These are phyloP conservation scores for Kingdonia uniflora DNA, from an alignment of 164 flowering plant genomes.

Conservation along the genomic window DNA sequence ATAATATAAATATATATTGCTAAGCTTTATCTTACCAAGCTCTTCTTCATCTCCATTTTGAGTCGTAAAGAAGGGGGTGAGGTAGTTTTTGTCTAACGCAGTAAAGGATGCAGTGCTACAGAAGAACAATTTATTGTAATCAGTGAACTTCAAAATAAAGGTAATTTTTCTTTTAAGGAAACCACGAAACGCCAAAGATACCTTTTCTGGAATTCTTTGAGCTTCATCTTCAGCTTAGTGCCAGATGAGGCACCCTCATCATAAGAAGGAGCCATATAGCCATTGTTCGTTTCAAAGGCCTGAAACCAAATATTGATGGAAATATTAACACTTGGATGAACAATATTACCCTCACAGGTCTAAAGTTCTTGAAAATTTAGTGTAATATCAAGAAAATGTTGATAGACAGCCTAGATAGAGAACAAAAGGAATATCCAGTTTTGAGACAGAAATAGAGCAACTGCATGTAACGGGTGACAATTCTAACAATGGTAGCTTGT, in stretches of 20 bases:
- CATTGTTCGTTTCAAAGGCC: constrained; percentile 51
- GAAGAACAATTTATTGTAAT: not conserved
- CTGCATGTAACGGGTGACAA: no score
- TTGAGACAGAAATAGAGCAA: no score
- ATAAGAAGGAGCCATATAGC: constrained; percentile 63
- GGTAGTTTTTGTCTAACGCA: constrained; percentile 79
- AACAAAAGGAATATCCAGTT: no score
- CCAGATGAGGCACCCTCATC: constrained; percentile 74
- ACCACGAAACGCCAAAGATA: constrained; percentile 13
- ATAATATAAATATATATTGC: not conserved
- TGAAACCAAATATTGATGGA: constrained; percentile 18
- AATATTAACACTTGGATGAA: constrained; percentile 1
- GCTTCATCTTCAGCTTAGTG: constrained; percentile 71
- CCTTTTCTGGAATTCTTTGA: constrained; percentile 86
- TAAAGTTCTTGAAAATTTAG: no score
- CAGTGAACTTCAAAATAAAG: no score
- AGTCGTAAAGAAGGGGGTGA: constrained; percentile 93
- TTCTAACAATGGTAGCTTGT: no score
- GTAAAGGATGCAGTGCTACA: constrained; percentile 86
- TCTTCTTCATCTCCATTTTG: constrained; percentile 66
- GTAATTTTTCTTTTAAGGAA: no score
- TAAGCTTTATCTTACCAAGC: constrained; percentile 23
- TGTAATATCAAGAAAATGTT: no score
- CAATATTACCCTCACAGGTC: no score
- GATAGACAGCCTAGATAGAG: no score